phyloP scores from a whole-genome alignment of 2,329 filamentous ascomycete genomes.

The Venturiaceae sp. region DNA sequence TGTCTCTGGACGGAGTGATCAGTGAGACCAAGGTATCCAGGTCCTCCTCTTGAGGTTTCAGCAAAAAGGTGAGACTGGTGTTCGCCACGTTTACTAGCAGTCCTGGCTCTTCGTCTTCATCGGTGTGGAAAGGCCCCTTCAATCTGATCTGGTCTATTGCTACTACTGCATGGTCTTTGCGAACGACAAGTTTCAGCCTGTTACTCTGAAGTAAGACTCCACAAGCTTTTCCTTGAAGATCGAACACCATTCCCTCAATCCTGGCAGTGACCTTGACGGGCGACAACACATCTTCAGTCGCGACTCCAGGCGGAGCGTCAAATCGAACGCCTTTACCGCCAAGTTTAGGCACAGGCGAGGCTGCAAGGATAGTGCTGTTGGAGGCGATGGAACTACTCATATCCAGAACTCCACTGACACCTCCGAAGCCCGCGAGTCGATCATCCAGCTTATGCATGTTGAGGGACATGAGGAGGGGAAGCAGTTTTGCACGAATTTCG shows the following conservation, averaged over 20 bases:
- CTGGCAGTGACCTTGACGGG: slow-evolving; percentile 62
- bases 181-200: slow-evolving; percentile 70
- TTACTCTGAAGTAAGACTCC: slow-evolving; percentile 66
- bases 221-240: slow-evolving; percentile 70
- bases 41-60: slow-evolving; percentile 66
- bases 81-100: slow-evolving; percentile 51
- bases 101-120: slow-evolving; percentile 61
- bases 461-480: slow-evolving; percentile 66
- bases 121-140: slow-evolving; percentile 47
- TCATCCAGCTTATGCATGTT: slow-evolving; percentile 79
- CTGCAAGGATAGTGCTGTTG: slow-evolving; percentile 43
- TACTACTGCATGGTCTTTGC: slow-evolving; percentile 61
- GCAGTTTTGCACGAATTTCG: slow-evolving; percentile 51
- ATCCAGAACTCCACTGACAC: slow-evolving; percentile 82
- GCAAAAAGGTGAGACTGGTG: slow-evolving; percentile 63
- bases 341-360: slow-evolving; percentile 18
- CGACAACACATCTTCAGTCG: slow-evolving; percentile 9
- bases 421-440: slow-evolving; percentile 79
- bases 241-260: slow-evolving; percentile 65
- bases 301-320: slow-evolving; percentile 26
- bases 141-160: slow-evolving; percentile 68
- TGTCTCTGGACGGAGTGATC: slow-evolving; percentile 84
- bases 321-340: slow-evolving; percentile 47
- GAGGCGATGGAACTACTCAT: slow-evolving; percentile 77
- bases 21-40: slow-evolving; percentile 73